phyloP scores from a whole-genome alignment of 176 grass and related monocot species.

The Aegilops tauschii region DNA sequence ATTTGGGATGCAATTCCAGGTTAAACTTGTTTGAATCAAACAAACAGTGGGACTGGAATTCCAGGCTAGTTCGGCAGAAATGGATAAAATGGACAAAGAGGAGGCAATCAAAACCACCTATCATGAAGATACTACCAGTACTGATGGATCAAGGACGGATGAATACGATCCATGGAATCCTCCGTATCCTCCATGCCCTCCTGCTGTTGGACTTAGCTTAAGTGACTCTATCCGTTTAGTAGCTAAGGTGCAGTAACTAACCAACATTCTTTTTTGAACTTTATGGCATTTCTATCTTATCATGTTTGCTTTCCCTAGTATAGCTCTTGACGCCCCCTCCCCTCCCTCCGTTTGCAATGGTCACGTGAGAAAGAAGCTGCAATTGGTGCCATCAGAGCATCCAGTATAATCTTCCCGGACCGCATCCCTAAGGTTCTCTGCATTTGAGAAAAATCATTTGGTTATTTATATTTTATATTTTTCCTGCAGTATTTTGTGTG shows the following conservation, averaged over 20 bases:
- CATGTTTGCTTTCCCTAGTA: neutral
- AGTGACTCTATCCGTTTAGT: neutral
- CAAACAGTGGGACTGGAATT: neutral
- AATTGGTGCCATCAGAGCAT: neutral
- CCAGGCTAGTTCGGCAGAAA: neutral
- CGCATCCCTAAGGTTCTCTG: conserved; percentile 1
- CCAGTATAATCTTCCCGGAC: conserved; percentile 12
- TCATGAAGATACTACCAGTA: neutral
- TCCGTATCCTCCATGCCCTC: neutral
- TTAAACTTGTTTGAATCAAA: neutral
- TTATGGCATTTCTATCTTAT: neutral
- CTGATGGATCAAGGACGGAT: neutral
- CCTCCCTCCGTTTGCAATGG: neutral
- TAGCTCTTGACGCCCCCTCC: neutral
- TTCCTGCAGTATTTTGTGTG: neutral
- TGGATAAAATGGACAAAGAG: neutral
- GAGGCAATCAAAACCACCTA: neutral
- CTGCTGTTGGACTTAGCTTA: neutral
- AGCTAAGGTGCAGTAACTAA: neutral
- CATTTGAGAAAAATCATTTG: neutral
- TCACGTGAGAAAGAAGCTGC: neutral
- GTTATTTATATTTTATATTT: neutral
- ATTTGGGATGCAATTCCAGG: neutral
- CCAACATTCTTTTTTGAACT: neutral
- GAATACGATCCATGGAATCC: neutral